phyloP scores from a whole-genome alignment of 2,329 filamentous ascomycete genomes.

The Penicillium digitatum region DNA sequence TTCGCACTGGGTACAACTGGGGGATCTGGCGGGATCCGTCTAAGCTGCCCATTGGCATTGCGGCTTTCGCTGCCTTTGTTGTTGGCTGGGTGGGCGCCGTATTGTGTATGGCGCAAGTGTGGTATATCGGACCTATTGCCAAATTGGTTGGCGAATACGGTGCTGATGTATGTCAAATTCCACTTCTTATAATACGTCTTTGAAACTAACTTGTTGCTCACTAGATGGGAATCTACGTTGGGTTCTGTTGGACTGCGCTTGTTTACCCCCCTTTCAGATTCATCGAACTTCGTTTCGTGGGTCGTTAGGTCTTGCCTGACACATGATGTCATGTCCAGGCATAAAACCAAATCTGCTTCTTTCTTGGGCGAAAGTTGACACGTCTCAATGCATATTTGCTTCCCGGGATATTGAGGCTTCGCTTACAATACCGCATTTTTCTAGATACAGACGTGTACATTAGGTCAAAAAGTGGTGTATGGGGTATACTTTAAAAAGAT shows the following conservation, averaged over 20 bases:
- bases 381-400: neutral
- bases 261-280: slow-evolving; percentile 54
- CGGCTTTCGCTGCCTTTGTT: slow-evolving; percentile 59
- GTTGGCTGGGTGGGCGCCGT: slow-evolving; percentile 64
- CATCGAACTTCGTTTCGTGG: slow-evolving; percentile 50
- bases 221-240: slow-evolving; percentile 57
- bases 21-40: slow-evolving; percentile 56
- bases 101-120: slow-evolving; percentile 65
- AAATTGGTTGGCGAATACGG: slow-evolving; percentile 55
- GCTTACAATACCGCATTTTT: neutral
- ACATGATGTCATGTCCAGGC: neutral
- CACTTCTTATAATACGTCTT: neutral
- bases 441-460: neutral
- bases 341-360: neutral
- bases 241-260: slow-evolving; percentile 56
- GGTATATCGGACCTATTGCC: slow-evolving; percentile 64
- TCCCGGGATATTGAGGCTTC: neutral
- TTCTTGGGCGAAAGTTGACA: neutral
- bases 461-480: neutral
- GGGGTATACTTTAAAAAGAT: neutral
- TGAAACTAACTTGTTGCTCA: slow-evolving; percentile 11
- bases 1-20: slow-evolving; percentile 55
- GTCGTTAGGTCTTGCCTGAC: slow-evolving; percentile 35
- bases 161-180: slow-evolving; percentile 48
- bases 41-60: slow-evolving; percentile 59